Evolutionary conservation across 73 alveolate genomes (phyloP).

Genomic region (Breviolum minutum): DNA sequence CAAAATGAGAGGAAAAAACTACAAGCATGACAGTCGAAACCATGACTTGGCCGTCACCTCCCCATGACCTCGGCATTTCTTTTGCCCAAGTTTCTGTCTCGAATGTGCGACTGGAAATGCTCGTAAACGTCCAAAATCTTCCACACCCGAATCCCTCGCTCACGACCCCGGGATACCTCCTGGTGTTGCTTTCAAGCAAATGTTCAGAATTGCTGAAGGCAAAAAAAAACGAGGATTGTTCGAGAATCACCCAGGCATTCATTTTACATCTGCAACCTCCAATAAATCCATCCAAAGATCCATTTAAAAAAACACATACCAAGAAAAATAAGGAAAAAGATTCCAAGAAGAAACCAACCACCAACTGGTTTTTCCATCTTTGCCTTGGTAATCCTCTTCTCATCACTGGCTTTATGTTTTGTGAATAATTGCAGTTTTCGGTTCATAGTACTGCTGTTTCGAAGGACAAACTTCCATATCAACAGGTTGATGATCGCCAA

Average conservation of each 20-base stretch:
- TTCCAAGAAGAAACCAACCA: too few relatives aligned
- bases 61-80: neutral
- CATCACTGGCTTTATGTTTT: neutral
- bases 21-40: neutral
- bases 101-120: constrained; percentile 8
- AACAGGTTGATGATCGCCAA: neutral
- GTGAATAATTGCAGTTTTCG: neutral
- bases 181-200: neutral
- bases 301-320: too few relatives aligned
- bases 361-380: too few relatives aligned
- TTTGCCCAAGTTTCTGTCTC: neutral
- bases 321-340: too few relatives aligned
- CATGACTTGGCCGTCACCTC: neutral
- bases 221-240: neutral
- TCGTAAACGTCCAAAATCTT: constrained; percentile 21
- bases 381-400: neutral
- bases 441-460: neutral
- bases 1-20: neutral
- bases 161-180: neutral
- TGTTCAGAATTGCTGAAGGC: neutral
- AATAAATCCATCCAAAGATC: too few relatives aligned
- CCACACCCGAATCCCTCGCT: constrained; percentile 32
- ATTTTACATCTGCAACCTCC: too few relatives aligned
- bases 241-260: too few relatives aligned
- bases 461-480: neutral